Percentiles rank a stretch among this genome's conserved stretches.
phyloP scores from a whole-genome alignment of 345 rosid species.

The Rhodamnia argentea region DNA sequence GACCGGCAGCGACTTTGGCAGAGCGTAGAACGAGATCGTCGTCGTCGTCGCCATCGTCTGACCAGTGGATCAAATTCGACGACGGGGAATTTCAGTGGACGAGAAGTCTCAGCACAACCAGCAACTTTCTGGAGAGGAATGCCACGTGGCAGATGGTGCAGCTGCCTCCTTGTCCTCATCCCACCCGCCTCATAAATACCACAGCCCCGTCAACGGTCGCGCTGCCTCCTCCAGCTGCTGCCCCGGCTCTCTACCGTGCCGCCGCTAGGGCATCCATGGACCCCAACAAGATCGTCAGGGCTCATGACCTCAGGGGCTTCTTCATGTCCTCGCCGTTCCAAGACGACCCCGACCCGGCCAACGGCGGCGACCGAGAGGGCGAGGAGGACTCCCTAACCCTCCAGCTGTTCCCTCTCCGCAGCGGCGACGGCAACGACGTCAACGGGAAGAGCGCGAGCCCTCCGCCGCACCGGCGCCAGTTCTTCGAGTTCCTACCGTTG shows the following conservation, averaged over 20 bases:
- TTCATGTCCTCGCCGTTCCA: not conserved
- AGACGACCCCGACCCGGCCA: not conserved
- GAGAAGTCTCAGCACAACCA: slow-evolving; percentile 8
- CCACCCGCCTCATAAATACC: slow-evolving; percentile 29
- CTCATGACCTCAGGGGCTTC: slow-evolving; percentile 21
- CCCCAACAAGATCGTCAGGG: slow-evolving; percentile 5
- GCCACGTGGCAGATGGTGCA: slow-evolving; percentile 66
- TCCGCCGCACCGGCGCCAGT: slow-evolving; percentile 22
- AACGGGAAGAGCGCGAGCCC: slow-evolving; percentile 10
- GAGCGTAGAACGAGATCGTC: slow-evolving; percentile 19
- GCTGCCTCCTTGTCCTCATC: slow-evolving; percentile 24
- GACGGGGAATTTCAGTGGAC: slow-evolving; percentile 22
- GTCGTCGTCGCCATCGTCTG: slow-evolving; percentile 1
- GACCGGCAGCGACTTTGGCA: slow-evolving; percentile 8
- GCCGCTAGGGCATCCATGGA: not conserved
- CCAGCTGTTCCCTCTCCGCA: slow-evolving; percentile 55
- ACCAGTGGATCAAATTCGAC: slow-evolving; percentile 37
- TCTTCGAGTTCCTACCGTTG: slow-evolving; percentile 79
- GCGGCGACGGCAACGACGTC: slow-evolving; percentile 16
- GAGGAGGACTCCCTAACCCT: slow-evolving; percentile 49
- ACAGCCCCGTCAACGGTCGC: slow-evolving; percentile 7
- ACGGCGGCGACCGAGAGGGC: not conserved
- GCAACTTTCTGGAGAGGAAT: slow-evolving; percentile 34
- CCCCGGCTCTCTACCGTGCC: not conserved
- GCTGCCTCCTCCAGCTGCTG: not conserved